These are phyloP conservation scores for Clohesyomyces aquaticus DNA, from an alignment of 495 filamentous ascomycete species.

Conservation along the genomic window DNA sequence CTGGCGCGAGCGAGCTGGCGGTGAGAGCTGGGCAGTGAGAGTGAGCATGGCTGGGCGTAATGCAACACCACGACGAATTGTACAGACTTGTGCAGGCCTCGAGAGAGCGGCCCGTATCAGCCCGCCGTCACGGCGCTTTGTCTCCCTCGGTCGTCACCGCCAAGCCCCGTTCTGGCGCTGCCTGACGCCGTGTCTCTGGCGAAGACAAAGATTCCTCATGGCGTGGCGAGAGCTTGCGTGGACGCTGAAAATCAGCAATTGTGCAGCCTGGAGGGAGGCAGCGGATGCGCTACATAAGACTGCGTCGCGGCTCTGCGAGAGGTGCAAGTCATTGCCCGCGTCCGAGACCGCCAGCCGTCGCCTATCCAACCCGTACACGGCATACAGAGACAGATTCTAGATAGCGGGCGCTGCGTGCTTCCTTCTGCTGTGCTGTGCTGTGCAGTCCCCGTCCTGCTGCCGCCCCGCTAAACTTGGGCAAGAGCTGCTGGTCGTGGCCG, in stretches of 20 bases:
- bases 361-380: too few species aligned
- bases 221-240: constrained; percentile 41
- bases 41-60: constrained; percentile 33
- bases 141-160: constrained; percentile 6
- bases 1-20: constrained; percentile 32
- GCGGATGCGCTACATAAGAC: background rate
- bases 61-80: constrained; percentile 22
- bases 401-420: background rate
- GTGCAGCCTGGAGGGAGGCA: constrained; percentile 31
- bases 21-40: constrained; percentile 11
- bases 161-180: constrained; percentile 32
- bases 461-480: constrained; percentile 39
- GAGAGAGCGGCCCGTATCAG: background rate
- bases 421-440: constrained; percentile 5
- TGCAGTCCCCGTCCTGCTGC: constrained; percentile 20
- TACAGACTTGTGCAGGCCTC: background rate
- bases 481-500: constrained; percentile 36
- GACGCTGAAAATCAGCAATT: constrained; percentile 27
- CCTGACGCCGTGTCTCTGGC: constrained; percentile 28
- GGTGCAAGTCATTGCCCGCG: too few species aligned
- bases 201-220: constrained; percentile 20
- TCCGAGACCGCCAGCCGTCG: too few species aligned
- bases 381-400: too few species aligned
- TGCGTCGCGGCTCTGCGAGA: background rate
- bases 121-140: background rate